phyloP scores from a whole-genome alignment of 805 yeast species.

The Middelhovenomyces tepae region DNA sequence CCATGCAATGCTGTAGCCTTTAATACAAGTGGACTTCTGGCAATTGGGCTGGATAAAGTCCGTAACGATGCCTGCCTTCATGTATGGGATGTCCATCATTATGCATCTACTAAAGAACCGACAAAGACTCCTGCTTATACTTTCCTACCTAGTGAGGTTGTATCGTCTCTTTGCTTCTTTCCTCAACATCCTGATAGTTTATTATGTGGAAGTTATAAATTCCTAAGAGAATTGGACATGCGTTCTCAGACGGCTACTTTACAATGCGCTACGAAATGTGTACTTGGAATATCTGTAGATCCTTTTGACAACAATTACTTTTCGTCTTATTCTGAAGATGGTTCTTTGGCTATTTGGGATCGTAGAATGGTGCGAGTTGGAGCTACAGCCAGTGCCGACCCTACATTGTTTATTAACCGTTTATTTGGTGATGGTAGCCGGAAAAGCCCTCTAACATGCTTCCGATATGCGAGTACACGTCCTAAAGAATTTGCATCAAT shows the following conservation, averaged over 20 bases:
- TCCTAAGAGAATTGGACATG: conserved; percentile 68
- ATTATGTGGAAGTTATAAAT: conserved; percentile 68
- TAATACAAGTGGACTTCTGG: conserved; percentile 55
- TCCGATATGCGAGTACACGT: too few species aligned
- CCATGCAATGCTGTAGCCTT: conserved; percentile 71
- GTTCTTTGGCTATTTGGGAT: conserved; percentile 62
- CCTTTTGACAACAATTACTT: conserved; percentile 60
- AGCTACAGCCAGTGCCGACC: conserved; percentile 12
- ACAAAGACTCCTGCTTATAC: conserved; percentile 26
- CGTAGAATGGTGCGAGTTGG: conserved; percentile 22
- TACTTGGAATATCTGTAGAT: conserved; percentile 58
- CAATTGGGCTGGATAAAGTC: conserved; percentile 71
- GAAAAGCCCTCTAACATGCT: too few species aligned
- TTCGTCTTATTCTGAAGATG: conserved; percentile 74
- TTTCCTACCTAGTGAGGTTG: conserved; percentile 64
- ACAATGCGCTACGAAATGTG: conserved; percentile 68
- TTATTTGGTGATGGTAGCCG: conserved; percentile 12
- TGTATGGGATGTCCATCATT: conserved; percentile 58
- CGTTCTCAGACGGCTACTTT: conserved; percentile 52
- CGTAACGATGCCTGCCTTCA: conserved; percentile 68
- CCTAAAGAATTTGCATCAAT: too few species aligned
- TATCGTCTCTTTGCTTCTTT: conserved; percentile 58
- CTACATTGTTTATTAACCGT: conserved; percentile 18
- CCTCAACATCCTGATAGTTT: conserved; percentile 47
- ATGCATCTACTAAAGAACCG: conserved; percentile 14